These are phyloP conservation scores for Ceraceosorus guamensis DNA, from an alignment of 1,284 basidiomycete genomes.

Conservation along the genomic window DNA sequence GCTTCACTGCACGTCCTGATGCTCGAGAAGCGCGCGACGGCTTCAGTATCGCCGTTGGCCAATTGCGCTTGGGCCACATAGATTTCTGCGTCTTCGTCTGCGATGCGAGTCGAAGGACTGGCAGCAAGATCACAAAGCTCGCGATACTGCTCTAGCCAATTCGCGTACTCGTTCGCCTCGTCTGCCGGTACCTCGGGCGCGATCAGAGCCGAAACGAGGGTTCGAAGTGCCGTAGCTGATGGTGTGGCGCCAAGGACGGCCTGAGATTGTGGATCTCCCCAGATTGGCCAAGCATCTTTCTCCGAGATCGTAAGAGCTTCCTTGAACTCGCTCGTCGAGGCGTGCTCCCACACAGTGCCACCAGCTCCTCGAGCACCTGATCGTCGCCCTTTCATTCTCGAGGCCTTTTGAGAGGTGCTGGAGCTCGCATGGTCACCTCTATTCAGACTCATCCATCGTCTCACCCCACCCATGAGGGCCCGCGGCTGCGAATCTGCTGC, in stretches of 20 bases:
- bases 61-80: neutral
- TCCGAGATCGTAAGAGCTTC: neutral
- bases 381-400: neutral
- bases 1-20: neutral
- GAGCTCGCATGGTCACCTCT: slow-evolving; percentile 9
- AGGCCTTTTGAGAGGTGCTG: neutral
- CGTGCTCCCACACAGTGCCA: neutral
- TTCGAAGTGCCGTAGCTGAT: neutral
- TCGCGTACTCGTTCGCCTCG: slow-evolving; percentile 11
- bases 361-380: no score
- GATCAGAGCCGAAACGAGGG: neutral
- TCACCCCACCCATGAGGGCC: slow-evolving; percentile 34
- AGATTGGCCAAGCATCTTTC: slow-evolving; percentile 1
- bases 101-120: neutral
- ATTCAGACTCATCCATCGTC: slow-evolving; percentile 37
- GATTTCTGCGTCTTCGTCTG: neutral
- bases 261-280: neutral
- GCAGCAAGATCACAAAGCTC: slow-evolving; percentile 3
- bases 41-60: neutral
- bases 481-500: slow-evolving; percentile 8
- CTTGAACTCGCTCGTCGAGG: neutral
- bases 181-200: slow-evolving; percentile 1
- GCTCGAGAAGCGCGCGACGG: neutral
- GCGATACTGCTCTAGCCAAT: slow-evolving; percentile 9
- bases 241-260: neutral